Percentiles rank a stretch among this genome's conserved stretches.
Conservation (phyloP, 208 protist genomes). For the Crithidia brevicula region DNA sequence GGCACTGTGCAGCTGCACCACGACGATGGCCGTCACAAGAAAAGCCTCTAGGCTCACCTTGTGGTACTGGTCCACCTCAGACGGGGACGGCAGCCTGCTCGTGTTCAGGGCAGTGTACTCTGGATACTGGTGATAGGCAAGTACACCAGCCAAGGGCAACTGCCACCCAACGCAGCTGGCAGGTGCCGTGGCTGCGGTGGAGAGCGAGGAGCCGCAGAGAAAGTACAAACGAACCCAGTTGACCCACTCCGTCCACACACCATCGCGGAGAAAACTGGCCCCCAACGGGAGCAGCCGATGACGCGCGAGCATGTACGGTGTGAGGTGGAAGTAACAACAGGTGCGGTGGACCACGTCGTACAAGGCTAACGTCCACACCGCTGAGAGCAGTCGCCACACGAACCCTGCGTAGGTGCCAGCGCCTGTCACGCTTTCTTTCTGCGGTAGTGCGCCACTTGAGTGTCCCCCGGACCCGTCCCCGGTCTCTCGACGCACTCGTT, state of each 20-base stretch:
- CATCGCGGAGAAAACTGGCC: constrained; percentile 18
- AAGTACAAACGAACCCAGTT: constrained; percentile 47
- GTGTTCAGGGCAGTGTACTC: constrained; percentile 25
- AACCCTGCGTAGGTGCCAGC: neutral
- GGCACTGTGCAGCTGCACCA: constrained; percentile 11
- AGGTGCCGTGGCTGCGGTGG: neutral
- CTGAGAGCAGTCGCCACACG: constrained; percentile 37
- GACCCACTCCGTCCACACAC: constrained; percentile 45
- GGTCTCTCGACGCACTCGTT: neutral
- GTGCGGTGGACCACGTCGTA: constrained; percentile 52
- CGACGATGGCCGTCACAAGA: constrained; percentile 12
- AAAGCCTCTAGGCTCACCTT: constrained; percentile 15
- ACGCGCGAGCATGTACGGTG: constrained; percentile 50
- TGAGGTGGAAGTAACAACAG: constrained; percentile 49
- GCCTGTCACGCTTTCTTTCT: neutral
- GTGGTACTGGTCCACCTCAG: constrained; percentile 23
- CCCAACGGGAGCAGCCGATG: constrained; percentile 54
- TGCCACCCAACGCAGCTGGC: constrained; percentile 16
- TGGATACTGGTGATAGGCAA: constrained; percentile 21
- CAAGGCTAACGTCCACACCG: constrained; percentile 36
- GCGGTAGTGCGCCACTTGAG: too few species aligned
- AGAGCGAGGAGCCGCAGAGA: constrained; percentile 26
- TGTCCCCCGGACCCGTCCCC: neutral
- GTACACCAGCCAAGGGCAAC: constrained; percentile 20
- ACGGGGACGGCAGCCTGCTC: neutral